Evolutionary conservation across 73 alveolate genomes (phyloP).

Genomic region (Symbiodinium natans): DNA sequence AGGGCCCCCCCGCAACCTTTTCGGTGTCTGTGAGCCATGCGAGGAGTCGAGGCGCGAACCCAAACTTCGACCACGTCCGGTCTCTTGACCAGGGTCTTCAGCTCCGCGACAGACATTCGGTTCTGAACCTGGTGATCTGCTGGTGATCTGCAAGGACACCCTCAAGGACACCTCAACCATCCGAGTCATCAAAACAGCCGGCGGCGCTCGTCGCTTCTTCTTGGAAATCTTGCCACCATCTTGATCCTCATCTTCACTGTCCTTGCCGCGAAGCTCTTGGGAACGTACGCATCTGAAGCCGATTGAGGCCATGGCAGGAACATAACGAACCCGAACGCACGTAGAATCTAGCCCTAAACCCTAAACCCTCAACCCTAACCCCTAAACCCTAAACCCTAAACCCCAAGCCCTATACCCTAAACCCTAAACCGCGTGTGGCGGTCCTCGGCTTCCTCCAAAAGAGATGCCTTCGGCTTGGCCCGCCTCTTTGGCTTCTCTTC

Average conservation of each 20-base stretch:
- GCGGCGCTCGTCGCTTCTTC: constrained; percentile 61
- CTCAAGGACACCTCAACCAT: not conserved
- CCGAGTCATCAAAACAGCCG: not conserved
- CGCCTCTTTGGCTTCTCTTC: constrained; percentile 90
- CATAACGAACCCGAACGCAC: not conserved
- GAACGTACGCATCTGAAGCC: not conserved
- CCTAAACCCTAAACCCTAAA: too few relatives aligned
- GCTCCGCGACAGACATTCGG: constrained; percentile 92
- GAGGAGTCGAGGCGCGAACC: constrained; percentile 11
- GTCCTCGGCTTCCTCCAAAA: constrained; percentile 90
- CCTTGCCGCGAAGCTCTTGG: not conserved
- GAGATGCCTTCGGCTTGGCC: constrained; percentile 69
- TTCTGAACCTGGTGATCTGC: constrained; percentile 21
- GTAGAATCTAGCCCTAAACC: not conserved
- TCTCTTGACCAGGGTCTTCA: constrained; percentile 97
- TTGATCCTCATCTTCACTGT: constrained; percentile 82
- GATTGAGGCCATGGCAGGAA: not conserved
- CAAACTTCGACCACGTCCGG: constrained; percentile 98
- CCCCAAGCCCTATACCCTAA: too few relatives aligned
- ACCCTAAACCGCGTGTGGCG: not conserved
- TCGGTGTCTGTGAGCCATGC: too few relatives aligned
- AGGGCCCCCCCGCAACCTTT: not conserved
- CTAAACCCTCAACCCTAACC: too few relatives aligned
- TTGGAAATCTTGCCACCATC: constrained; percentile 55
- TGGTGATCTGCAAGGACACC: not conserved